phyloP scores from a whole-genome alignment of 1,284 basidiomycete genomes.

The Apiotrichum gamsii region DNA sequence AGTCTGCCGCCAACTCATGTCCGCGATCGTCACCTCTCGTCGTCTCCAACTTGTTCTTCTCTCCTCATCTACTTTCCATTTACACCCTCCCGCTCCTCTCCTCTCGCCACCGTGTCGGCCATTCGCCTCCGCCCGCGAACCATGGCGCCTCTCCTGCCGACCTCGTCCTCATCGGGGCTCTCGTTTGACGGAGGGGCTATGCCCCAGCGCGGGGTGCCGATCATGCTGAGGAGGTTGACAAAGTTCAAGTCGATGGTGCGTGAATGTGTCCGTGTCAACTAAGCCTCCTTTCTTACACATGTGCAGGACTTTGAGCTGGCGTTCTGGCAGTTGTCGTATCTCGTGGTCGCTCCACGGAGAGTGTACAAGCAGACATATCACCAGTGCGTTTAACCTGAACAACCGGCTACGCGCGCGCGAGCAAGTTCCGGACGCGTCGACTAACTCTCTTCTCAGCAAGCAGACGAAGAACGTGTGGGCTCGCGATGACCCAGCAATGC shows the following conservation, averaged over 20 bases:
- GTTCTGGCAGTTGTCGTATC: slow-evolving; percentile 85
- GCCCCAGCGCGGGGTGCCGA: slow-evolving; percentile 51
- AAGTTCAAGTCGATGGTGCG: slow-evolving; percentile 79
- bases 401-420: no score
- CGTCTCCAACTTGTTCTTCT: no score
- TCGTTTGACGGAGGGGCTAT: slow-evolving; percentile 5
- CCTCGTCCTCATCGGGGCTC: slow-evolving; percentile 3
- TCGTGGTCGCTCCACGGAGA: slow-evolving; percentile 80
- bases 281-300: no score
- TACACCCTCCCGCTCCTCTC: no score
- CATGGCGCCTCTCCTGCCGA: slow-evolving; percentile 18
- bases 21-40: no score
- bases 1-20: no score
- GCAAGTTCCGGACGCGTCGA: no score
- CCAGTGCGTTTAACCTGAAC: slow-evolving; percentile 36
- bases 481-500: slow-evolving; percentile 86
- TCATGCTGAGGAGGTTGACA: slow-evolving; percentile 68
- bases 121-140: slow-evolving; percentile 22
- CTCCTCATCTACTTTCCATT: no score
- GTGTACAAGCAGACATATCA: slow-evolving; percentile 58
- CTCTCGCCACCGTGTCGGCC: slow-evolving; percentile 16
- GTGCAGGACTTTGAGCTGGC: slow-evolving; percentile 86
- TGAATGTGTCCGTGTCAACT: slow-evolving; percentile 1
- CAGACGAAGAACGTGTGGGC: slow-evolving; percentile 99
- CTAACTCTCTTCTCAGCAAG: slow-evolving; percentile 40